A percentile compares a stretch with the other conserved stretches of the same genome.
Conservation (phyloP, 495 filamentous ascomycete species). For the Lichina pygmaea region DNA sequence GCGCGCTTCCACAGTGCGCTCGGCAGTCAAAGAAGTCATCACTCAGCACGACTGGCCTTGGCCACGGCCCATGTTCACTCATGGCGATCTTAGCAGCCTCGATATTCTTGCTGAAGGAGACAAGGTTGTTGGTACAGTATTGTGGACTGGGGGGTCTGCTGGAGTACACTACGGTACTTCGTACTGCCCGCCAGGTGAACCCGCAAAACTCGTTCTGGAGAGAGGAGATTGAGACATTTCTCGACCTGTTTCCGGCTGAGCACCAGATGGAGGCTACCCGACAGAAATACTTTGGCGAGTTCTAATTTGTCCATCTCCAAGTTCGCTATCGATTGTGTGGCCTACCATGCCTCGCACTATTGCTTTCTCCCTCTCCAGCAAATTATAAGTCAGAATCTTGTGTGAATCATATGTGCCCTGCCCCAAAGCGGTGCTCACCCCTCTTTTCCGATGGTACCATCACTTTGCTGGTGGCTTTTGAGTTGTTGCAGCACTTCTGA, state of each 20-base stretch:
- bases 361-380: conserved; percentile 12
- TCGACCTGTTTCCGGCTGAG: conserved; percentile 18
- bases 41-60: conserved; percentile 11
- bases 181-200: conserved; percentile 21
- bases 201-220: conserved; percentile 19
- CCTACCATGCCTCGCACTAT: conserved; percentile 3
- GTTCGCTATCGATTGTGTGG: not conserved
- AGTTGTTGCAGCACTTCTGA: conserved; percentile 15
- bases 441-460: conserved; percentile 13
- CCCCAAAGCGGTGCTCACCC: conserved; percentile 13
- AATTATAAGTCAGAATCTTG: conserved; percentile 12
- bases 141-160: conserved; percentile 24
- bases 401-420: conserved; percentile 7
- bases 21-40: conserved; percentile 16
- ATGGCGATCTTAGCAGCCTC: conserved; percentile 12
- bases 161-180: too few relatives aligned
- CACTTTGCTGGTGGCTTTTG: conserved; percentile 8
- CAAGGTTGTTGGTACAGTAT: conserved; percentile 18
- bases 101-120: conserved; percentile 11
- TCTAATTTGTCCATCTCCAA: not conserved
- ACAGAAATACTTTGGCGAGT: conserved; percentile 10
- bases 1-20: conserved; percentile 9
- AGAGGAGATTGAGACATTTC: conserved; percentile 21
- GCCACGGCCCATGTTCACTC: conserved; percentile 11
- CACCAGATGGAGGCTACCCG: conserved; percentile 20